Evolutionary conservation across 2,329 filamentous ascomycete genomes (phyloP).

Genomic region (Dactylellina drechsleri): DNA sequence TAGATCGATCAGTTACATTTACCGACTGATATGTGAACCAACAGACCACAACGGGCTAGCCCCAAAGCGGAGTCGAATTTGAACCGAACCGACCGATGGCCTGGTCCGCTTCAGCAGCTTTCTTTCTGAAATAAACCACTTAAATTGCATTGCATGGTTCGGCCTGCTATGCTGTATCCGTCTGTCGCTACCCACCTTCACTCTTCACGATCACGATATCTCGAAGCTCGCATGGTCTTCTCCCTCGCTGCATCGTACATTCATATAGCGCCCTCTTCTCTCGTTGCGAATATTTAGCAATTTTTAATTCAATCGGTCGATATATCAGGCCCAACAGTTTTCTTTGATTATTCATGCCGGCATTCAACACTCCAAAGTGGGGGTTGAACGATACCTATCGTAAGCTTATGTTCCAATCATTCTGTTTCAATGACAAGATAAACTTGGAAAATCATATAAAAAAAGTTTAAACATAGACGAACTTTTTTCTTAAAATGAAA

Average conservation of each 20-base stretch:
- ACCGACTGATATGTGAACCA: too few relatives aligned
- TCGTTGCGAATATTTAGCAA: background rate
- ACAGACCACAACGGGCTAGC: too few relatives aligned
- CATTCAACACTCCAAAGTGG: slow-evolving; percentile 52
- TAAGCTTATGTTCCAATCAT: slow-evolving; percentile 37
- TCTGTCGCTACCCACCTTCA: background rate
- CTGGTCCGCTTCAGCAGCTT: too few relatives aligned
- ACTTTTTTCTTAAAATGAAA: too few relatives aligned
- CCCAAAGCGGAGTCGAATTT: too few relatives aligned
- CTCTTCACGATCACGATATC: background rate
- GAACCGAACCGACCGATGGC: too few relatives aligned
- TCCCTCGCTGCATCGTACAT: background rate
- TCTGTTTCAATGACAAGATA: background rate
- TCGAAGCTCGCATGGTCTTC: background rate
- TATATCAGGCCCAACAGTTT: slow-evolving; percentile 12
- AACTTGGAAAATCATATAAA: too few relatives aligned
- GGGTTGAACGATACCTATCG: slow-evolving; percentile 56
- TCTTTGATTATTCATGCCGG: slow-evolving; percentile 31
- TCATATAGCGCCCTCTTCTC: background rate
- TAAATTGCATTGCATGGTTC: too few relatives aligned
- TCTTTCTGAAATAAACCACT: too few relatives aligned
- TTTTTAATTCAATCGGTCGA: background rate
- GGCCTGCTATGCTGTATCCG: too few relatives aligned
- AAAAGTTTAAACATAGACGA: too few relatives aligned
- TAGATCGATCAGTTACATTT: too few relatives aligned